Percentiles rank a stretch among this genome's conserved stretches.
Conservation (phyloP, 202 grass and related monocot species). For the Sporobolus alterniflorus region DNA sequence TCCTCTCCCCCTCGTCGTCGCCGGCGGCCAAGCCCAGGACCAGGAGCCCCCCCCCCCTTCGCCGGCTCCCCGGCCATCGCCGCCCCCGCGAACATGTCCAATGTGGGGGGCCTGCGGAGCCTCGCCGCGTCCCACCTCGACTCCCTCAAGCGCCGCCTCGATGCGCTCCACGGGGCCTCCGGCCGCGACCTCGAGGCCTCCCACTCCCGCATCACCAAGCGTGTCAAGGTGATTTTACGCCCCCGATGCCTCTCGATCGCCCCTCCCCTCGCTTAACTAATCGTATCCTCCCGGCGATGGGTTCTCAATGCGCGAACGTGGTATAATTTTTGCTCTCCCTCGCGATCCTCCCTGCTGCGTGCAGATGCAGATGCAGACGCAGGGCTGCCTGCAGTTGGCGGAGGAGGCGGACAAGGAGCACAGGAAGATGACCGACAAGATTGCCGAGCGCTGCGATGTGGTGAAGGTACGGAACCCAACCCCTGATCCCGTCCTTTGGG, state of each 20-base stretch:
- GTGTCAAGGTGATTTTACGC: constrained; percentile 59
- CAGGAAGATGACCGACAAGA: constrained; percentile 67
- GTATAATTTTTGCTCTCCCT: background rate
- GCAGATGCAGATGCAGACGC: constrained; percentile 81
- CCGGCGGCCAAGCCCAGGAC: constrained; percentile 22
- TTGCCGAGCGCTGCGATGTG: constrained; percentile 45
- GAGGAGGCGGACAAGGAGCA: constrained; percentile 77
- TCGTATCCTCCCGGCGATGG: background rate
- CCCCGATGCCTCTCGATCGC: background rate
- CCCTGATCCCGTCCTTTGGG: background rate
- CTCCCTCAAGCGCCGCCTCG: constrained; percentile 73
- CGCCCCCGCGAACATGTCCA: constrained; percentile 6
- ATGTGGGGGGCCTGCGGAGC: constrained; percentile 61
- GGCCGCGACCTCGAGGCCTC: constrained; percentile 63
- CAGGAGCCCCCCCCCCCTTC: constrained; percentile 9
- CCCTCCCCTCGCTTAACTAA: background rate
- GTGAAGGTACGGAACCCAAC: constrained; percentile 53
- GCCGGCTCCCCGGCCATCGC: background rate
- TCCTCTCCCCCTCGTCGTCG: constrained; percentile 35
- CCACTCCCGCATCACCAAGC: constrained; percentile 74
- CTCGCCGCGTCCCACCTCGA: constrained; percentile 62
- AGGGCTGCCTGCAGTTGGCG: constrained; percentile 66
- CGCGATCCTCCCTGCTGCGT: background rate
- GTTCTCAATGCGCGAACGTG: background rate
- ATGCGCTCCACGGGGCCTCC: constrained; percentile 52